Evolutionary conservation across 2,329 filamentous ascomycete genomes (phyloP), one percentile per base, ranked within the genome.

Genomic region (Nigrograna mackinnonii): DNA sequence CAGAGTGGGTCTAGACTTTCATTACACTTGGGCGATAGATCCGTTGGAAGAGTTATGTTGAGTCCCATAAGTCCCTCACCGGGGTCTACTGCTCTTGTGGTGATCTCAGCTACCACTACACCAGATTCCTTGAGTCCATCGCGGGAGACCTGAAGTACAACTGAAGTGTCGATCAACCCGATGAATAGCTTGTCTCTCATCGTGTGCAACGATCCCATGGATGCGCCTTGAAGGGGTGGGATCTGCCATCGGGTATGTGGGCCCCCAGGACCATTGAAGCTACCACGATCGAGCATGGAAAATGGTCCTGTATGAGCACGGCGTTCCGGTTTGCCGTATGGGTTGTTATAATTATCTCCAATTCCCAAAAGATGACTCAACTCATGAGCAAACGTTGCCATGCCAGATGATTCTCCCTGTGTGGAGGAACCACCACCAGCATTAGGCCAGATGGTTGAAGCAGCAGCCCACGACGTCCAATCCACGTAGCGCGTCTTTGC

Each of bases 321-420:
- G 3, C 73, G 69, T 31, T 70, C 55, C 1, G 76, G 76, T 1
- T 62, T 50, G 3, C 71, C 65, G 49, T 74, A 79, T 0, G 77
- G 77, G 40, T 80, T 80, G 50, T 79, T 79, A 52, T 80, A 79
- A 54, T 80, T 80, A 51, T 80, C 78, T 6, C 74, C 73, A 17
- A 79, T 79, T 12, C 71, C 69, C 1, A 80, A 67, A 26, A 80
- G 56, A 54, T 80, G 78, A 18, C 68, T 74, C 3, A 80, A 60
- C 48, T 80, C 77, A 52, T 80, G 78, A 1, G 78, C 78, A 48
- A 75, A 80, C 0, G 74, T 77, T 0, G 68, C 71, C 74, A 78
- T 75, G 5, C 78, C 78, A 2, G 73, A 78, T 51, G 73, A 77
- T 51, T 80, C 78, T 3, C 68, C 76, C 57, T 80, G 78, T 0